A percentile compares a stretch with the other conserved stretches of the same genome.
Conservation (phyloP, 1,284 basidiomycete species). For the Ceratorhiza oryzae-sativae region DNA sequence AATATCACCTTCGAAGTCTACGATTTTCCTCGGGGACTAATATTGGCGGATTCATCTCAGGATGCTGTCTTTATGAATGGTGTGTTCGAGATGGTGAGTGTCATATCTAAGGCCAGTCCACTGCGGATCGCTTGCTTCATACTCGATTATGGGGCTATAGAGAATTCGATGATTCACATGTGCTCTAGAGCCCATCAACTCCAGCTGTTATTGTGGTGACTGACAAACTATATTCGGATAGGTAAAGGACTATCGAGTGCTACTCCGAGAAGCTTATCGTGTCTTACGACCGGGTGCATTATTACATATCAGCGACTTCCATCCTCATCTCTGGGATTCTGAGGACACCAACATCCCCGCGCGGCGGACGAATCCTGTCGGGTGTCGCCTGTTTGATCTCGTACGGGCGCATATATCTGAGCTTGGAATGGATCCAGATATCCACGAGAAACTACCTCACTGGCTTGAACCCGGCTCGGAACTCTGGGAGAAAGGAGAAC, state of each 20-base stretch:
- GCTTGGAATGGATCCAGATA: not conserved
- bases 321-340: not conserved
- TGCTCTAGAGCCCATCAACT: no score
- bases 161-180: no score
- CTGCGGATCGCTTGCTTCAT: no score
- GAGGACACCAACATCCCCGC: not conserved
- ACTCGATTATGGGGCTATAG: no score
- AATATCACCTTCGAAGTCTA: slow-evolving; percentile 4
- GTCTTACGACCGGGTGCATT: not conserved
- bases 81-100: not conserved
- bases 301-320: not conserved
- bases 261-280: not conserved
- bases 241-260: slow-evolving; percentile 1
- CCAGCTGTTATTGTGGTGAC: no score
- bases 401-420: not conserved
- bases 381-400: not conserved
- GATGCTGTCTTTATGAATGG: not conserved
- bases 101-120: no score
- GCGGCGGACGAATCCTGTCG: not conserved
- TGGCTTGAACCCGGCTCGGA: slow-evolving; percentile 3
- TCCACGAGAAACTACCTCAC: not conserved
- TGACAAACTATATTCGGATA: not conserved
- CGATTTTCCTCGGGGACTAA: not conserved
- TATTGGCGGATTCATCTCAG: not conserved
- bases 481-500: not conserved